Evolutionary conservation across 2,329 filamentous ascomycete species (phyloP).

Genomic region (Arthrobotrys sphaeroides): DNA sequence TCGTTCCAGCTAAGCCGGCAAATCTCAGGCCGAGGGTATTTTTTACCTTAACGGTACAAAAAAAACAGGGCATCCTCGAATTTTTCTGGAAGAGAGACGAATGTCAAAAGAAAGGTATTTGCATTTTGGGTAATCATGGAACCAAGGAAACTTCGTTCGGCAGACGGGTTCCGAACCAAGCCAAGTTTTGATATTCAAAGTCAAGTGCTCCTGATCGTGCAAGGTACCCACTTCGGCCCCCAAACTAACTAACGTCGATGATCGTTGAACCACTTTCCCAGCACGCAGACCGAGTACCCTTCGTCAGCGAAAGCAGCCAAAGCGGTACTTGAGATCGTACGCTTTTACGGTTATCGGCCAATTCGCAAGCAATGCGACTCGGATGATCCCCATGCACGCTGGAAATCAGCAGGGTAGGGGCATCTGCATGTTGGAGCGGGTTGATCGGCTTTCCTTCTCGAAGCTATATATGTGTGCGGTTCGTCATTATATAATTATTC

Average conservation of each 20-base stretch:
- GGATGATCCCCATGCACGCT: not conserved
- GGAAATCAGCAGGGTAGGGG: not conserved
- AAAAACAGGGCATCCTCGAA: not conserved
- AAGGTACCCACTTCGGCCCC: not conserved
- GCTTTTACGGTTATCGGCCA: slow-evolving; percentile 18
- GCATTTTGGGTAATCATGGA: not conserved
- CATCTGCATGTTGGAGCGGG: not conserved
- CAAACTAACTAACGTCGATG: not conserved
- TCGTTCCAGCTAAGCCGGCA: slow-evolving; percentile 1
- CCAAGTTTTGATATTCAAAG: slow-evolving; percentile 3
- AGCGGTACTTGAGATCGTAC: slow-evolving; percentile 10
- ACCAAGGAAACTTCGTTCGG: not conserved
- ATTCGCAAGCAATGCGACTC: not conserved
- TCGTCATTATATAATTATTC: not conserved
- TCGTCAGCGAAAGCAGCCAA: not conserved
- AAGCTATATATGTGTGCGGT: not conserved
- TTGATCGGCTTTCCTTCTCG: not conserved
- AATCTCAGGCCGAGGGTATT: slow-evolving; percentile 2
- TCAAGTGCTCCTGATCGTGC: not conserved
- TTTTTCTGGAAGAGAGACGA: not conserved
- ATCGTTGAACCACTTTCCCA: not conserved
- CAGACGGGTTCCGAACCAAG: slow-evolving; percentile 15
- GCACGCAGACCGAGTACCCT: slow-evolving; percentile 6
- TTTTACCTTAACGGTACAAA: not conserved
- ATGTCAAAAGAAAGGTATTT: not conserved